Conservation (phyloP, 164 flowering plant genomes). For the Nymphaea colorata region DNA sequence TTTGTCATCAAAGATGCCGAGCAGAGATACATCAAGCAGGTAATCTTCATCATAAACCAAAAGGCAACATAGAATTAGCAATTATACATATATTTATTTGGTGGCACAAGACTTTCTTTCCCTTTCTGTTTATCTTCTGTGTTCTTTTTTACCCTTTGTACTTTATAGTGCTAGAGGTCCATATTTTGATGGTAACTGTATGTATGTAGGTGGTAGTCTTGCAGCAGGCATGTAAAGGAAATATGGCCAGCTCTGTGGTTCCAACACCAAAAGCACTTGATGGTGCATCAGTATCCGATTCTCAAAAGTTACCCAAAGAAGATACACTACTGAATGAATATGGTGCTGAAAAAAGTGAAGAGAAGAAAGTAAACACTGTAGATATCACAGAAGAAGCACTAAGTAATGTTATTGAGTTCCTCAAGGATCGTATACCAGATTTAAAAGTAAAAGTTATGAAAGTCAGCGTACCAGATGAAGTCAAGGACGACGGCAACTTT, state of each 20-base stretch:
- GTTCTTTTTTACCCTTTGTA: too few species aligned
- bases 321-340: conserved; percentile 31
- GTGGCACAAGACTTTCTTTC: not conserved
- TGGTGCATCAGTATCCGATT: conserved; percentile 21
- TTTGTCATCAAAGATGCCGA: conserved; percentile 68
- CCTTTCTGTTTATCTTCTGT: not conserved
- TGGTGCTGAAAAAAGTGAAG: conserved; percentile 30
- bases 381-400: conserved; percentile 86
- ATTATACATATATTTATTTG: not conserved
- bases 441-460: conserved; percentile 76
- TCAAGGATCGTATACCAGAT: conserved; percentile 80
- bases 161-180: too few species aligned
- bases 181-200: conserved; percentile 9
- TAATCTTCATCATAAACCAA: conserved; percentile 10
- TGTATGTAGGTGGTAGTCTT: conserved; percentile 68
- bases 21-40: conserved; percentile 68
- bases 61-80: not conserved
- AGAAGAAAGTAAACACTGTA: conserved; percentile 44
- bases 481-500: conserved; percentile 31
- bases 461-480: conserved; percentile 40
- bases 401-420: conserved; percentile 66
- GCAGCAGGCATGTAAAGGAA: conserved; percentile 39
- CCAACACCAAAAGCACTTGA: conserved; percentile 33
- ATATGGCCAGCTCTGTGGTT: conserved; percentile 16
- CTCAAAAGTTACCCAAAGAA: conserved; percentile 29